phyloP scores from a whole-genome alignment of 129 eudicot species.

The Erigeron canadensis region DNA sequence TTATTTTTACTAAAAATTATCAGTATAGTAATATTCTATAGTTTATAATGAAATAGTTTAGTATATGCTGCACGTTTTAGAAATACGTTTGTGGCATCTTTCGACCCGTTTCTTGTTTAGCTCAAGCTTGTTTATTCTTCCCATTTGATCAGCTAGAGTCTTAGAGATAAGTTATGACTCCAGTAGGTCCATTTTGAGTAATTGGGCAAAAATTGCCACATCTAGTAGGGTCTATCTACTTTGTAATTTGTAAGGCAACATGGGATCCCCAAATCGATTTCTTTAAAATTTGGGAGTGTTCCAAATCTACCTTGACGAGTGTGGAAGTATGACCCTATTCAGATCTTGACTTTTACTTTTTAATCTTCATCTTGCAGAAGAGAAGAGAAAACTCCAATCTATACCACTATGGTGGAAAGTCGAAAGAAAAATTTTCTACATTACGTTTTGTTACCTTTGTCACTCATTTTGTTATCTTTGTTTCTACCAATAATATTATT shows the following conservation, averaged over 20 bases:
- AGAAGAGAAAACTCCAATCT: constrained; percentile 33
- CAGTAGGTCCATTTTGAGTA: neutral
- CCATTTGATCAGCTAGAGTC: neutral
- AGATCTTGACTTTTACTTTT: neutral
- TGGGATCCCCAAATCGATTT: constrained; percentile 13
- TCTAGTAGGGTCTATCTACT: constrained; percentile 8
- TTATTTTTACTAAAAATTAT: neutral
- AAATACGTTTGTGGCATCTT: neutral
- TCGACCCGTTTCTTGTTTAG: neutral
- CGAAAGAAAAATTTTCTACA: constrained; percentile 68
- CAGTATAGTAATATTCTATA: neutral
- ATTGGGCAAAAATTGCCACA: neutral
- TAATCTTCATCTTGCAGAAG: constrained; percentile 41
- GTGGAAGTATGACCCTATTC: neutral
- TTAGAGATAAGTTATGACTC: neutral
- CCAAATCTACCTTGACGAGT: constrained; percentile 4
- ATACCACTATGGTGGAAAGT: constrained; percentile 72
- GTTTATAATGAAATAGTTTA: neutral
- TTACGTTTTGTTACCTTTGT: constrained; percentile 17
- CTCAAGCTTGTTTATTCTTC: neutral
- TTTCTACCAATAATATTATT: neutral
- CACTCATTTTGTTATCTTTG: constrained; percentile 32
- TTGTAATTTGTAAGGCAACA: neutral
- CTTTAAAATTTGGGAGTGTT: neutral
- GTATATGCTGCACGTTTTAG: neutral